Evolutionary conservation across 2,329 filamentous ascomycete species (phyloP).

Genomic region (Fusarium sp.): DNA sequence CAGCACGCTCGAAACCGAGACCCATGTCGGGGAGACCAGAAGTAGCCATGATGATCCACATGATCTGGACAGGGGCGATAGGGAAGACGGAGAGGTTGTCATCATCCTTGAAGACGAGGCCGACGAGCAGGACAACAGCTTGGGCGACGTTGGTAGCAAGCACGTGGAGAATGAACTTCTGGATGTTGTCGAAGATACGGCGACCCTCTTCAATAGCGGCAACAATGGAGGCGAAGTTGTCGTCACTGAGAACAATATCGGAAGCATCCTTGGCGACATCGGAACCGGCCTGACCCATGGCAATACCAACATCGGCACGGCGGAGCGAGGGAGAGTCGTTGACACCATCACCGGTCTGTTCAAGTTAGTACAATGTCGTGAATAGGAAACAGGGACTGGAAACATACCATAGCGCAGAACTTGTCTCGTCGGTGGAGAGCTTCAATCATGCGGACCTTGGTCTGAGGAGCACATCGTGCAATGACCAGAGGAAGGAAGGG

Average conservation of each 20-base stretch:
- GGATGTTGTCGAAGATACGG: constrained; percentile 79
- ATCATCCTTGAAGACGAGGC: constrained; percentile 76
- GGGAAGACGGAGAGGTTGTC: constrained; percentile 76
- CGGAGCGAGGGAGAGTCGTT: constrained; percentile 79
- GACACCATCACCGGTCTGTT: constrained; percentile 74
- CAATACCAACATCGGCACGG: constrained; percentile 76
- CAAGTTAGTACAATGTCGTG: constrained; percentile 16
- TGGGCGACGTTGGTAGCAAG: constrained; percentile 78
- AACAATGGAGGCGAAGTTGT: constrained; percentile 79
- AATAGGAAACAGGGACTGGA: rapidly evolving
- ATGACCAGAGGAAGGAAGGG: constrained; percentile 75
- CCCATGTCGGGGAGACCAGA: constrained; percentile 81
- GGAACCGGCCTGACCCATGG: constrained; percentile 70
- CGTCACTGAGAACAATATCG: constrained; percentile 76
- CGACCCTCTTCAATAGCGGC: constrained; percentile 78
- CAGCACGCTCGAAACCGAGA: constrained; percentile 76
- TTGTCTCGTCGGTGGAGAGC: constrained; percentile 72
- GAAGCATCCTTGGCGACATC: constrained; percentile 73
- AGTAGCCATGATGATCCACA: constrained; percentile 86
- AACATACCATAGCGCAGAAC: constrained; percentile 71
- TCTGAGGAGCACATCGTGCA: constrained; percentile 74
- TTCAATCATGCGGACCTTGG: constrained; percentile 80
- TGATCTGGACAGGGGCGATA: constrained; percentile 77
- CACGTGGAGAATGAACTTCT: constrained; percentile 78
- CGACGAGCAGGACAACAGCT: constrained; percentile 75